Conservation (phyloP, 768 basidiomycete species). For the Kwoniella sp. region DNA sequence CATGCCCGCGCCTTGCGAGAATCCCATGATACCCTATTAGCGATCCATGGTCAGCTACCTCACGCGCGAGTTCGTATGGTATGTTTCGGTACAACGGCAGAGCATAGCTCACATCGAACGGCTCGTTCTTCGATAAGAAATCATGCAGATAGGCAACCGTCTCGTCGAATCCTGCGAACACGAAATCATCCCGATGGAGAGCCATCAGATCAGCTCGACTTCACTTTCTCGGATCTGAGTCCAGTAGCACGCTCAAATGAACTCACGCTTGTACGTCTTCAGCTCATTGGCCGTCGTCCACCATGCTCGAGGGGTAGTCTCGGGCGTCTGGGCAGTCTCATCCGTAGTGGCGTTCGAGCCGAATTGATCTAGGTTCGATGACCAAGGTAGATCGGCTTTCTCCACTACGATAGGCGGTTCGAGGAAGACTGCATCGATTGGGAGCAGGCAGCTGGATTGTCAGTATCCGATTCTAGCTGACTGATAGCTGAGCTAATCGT, state of each 20-base stretch:
- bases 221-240: background rate
- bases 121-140: slow-evolving; percentile 41
- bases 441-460: no score
- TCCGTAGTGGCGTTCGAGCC: slow-evolving; percentile 49
- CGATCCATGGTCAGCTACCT: background rate
- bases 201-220: background rate
- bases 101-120: slow-evolving; percentile 46
- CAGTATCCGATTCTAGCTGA: background rate
- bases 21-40: slow-evolving; percentile 52
- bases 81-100: no score
- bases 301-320: slow-evolving; percentile 55
- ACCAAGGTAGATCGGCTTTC: slow-evolving; percentile 52
- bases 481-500: no score
- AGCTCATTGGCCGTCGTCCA: slow-evolving; percentile 44
- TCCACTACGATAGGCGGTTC: slow-evolving; percentile 54
- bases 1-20: slow-evolving; percentile 56
- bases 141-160: slow-evolving; percentile 49
- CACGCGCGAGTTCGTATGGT: background rate
- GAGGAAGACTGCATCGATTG: slow-evolving; percentile 42
- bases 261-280: slow-evolving; percentile 44
- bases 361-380: slow-evolving; percentile 44
- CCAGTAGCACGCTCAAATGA: background rate
- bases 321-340: slow-evolving; percentile 46
- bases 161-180: slow-evolving; percentile 44
- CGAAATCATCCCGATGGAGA: no score